Conservation (phyloP, 352 stramenopile genomes). For the Phytopythium sindhum region DNA sequence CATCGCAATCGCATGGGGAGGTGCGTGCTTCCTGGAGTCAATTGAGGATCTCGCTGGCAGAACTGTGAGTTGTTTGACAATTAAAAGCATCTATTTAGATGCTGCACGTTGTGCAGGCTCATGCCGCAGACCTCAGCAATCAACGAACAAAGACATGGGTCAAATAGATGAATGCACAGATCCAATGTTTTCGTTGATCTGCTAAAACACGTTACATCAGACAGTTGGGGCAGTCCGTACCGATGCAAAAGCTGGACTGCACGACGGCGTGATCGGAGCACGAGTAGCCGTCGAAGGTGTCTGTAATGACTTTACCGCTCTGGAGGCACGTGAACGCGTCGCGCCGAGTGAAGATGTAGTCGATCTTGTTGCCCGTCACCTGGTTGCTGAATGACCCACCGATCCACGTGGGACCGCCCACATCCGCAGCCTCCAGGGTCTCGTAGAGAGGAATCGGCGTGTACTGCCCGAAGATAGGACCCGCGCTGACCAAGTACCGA, state of each 20-base stretch:
- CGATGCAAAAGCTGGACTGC: constrained; percentile 58
- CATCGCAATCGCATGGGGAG: too few species aligned
- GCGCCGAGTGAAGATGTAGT: constrained; percentile 66
- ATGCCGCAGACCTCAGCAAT: too few species aligned
- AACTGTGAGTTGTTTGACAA: neutral
- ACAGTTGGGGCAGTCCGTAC: constrained; percentile 7
- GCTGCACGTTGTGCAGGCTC: too few species aligned
- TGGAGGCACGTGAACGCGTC: constrained; percentile 45
- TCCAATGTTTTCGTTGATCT: too few species aligned
- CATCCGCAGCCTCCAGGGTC: constrained; percentile 40
- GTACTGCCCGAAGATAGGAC: constrained; percentile 16
- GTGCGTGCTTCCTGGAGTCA: neutral
- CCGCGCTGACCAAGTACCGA: constrained; percentile 35
- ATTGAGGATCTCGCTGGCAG: neutral
- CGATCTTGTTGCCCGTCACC: constrained; percentile 35
- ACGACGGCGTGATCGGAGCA: constrained; percentile 62
- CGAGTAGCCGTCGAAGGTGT: constrained; percentile 47
- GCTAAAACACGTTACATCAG: neutral
- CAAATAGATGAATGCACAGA: too few species aligned
- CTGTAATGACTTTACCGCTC: constrained; percentile 34
- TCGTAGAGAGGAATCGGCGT: constrained; percentile 62
- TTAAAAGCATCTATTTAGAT: neutral
- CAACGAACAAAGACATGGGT: too few species aligned
- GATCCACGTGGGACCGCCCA: constrained; percentile 56
- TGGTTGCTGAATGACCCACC: constrained; percentile 42